phyloP scores from a whole-genome alignment of 257 asterid genomes.

The Eustoma russellianum region DNA sequence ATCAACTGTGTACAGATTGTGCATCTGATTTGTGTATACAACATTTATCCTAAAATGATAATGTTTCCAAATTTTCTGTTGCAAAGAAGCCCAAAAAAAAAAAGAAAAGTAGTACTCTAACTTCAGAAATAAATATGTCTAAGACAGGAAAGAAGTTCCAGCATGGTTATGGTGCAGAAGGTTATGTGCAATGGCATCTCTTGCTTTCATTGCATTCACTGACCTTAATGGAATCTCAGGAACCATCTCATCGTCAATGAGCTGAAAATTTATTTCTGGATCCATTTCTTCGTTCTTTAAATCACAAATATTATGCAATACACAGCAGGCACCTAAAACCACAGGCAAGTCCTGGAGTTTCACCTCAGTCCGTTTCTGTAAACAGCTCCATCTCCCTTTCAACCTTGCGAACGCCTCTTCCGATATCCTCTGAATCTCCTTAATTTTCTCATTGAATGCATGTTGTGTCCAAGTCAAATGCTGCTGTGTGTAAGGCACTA shows the following conservation, averaged over 20 bases:
- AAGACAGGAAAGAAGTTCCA: constrained; percentile 69
- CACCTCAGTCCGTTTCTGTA: constrained; percentile 83
- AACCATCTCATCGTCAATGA: constrained; percentile 78
- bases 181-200: constrained; percentile 84
- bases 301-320: constrained; percentile 84
- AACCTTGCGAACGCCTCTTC: constrained; percentile 55
- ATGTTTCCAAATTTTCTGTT: not conserved
- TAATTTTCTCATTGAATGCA: constrained; percentile 76
- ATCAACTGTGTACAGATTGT: constrained; percentile 14
- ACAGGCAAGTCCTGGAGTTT: constrained; percentile 86
- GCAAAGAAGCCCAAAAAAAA: constrained; percentile 2
- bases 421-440: constrained; percentile 42
- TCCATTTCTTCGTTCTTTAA: constrained; percentile 59
- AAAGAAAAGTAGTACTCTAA: constrained; percentile 10
- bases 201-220: constrained; percentile 47
- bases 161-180: constrained; percentile 86
- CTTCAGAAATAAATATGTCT: constrained; percentile 5
- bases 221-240: constrained; percentile 71
- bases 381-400: constrained; percentile 85
- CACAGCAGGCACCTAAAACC: constrained; percentile 92
- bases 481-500: constrained; percentile 81
- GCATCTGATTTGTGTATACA: constrained; percentile 17
- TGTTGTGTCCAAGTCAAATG: constrained; percentile 87
- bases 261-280: constrained; percentile 36
- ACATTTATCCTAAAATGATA: constrained; percentile 7